Evolutionary conservation across 2,329 filamentous ascomycete species (phyloP).

Genomic region (Aspergillus fructus): DNA sequence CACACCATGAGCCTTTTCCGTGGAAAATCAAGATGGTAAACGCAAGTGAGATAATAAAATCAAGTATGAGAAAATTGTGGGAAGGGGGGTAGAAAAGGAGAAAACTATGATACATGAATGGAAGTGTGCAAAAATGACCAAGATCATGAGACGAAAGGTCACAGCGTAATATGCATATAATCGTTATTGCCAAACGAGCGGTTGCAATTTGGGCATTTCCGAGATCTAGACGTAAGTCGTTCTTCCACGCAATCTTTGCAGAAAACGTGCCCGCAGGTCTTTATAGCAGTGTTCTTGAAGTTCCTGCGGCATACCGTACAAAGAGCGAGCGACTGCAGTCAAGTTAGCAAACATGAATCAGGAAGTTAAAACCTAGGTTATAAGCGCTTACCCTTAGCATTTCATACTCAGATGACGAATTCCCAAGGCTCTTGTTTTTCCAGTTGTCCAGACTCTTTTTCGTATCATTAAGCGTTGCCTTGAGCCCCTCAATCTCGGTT

Average conservation of each 20-base stretch:
- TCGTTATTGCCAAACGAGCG: constrained; percentile 89
- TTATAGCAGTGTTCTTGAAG: constrained; percentile 91
- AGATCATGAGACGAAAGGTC: constrained; percentile 18
- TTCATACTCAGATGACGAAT: constrained; percentile 78
- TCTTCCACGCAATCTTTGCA: constrained; percentile 89
- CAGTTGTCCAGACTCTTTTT: constrained; percentile 82
- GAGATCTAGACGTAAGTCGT: constrained; percentile 81
- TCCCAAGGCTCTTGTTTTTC: constrained; percentile 78
- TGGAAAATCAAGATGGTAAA: constrained; percentile 15
- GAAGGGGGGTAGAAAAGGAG: constrained; percentile 16
- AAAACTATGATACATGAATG: constrained; percentile 35
- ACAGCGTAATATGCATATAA: constrained; percentile 65
- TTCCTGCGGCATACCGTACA: constrained; percentile 91
- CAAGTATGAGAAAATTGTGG: constrained; percentile 8
- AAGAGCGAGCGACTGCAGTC: constrained; percentile 66
- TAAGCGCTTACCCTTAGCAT: constrained; percentile 72
- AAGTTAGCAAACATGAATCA: constrained; percentile 16
- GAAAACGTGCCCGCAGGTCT: constrained; percentile 92
- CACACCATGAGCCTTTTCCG: constrained; percentile 35
- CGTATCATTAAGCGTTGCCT: constrained; percentile 71
- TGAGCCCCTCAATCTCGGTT: constrained; percentile 75
- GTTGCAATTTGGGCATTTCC: constrained; percentile 94
- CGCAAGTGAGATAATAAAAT: constrained; percentile 17
- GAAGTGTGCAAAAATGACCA: constrained; percentile 16
- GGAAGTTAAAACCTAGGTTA: neutral